Evolutionary conservation across 2,329 filamentous ascomycete genomes (phyloP).

Genomic region (Ophiostoma quercus): DNA sequence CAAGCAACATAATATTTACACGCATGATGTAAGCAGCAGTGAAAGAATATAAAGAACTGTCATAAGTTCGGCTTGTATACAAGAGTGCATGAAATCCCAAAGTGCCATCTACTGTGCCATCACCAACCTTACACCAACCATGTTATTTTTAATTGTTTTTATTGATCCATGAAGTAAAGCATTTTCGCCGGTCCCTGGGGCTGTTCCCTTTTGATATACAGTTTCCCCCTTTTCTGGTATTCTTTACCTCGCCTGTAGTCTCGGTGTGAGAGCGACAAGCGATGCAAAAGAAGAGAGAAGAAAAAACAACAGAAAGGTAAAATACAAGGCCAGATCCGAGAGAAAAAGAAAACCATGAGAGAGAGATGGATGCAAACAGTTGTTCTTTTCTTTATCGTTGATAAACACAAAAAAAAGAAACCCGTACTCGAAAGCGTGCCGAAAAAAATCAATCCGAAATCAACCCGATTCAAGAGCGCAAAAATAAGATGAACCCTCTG

Average conservation of each 20-base stretch:
- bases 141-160: slow-evolving; percentile 11
- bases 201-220: slow-evolving; percentile 8
- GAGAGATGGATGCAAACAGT: slow-evolving; percentile 1
- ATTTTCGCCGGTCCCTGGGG: slow-evolving; percentile 6
- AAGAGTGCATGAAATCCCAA: neutral
- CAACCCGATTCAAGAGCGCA: slow-evolving; percentile 11
- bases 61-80: neutral
- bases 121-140: neutral
- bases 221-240: neutral
- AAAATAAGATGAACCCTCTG: neutral
- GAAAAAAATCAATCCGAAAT: slow-evolving; percentile 16
- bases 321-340: slow-evolving; percentile 4
- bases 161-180: slow-evolving; percentile 14
- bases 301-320: slow-evolving; percentile 10
- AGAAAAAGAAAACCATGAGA: neutral
- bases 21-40: neutral
- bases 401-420: slow-evolving; percentile 7
- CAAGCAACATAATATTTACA: neutral
- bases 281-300: neutral
- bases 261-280: neutral
- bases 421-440: slow-evolving; percentile 17
- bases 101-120: neutral
- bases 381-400: slow-evolving; percentile 12
- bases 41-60: neutral
- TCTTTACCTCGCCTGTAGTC: neutral